Conservation (phyloP, 768 basidiomycete genomes). For the Leccinellum rugosiceps region DNA sequence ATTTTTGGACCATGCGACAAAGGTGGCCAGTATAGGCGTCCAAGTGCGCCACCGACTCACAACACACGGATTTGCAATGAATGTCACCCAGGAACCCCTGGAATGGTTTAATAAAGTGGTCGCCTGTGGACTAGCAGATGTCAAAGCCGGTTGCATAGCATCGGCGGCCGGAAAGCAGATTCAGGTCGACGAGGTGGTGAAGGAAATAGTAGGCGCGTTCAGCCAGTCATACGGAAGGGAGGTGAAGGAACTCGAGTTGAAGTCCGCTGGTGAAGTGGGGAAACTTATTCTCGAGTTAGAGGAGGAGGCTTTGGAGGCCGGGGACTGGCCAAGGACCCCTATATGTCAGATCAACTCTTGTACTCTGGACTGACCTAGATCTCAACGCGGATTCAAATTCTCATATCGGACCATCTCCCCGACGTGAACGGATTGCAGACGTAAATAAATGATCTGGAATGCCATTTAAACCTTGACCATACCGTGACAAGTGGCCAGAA, state of each 20-base stretch:
- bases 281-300: slow-evolving; percentile 48
- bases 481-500: background rate
- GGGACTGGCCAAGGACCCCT: slow-evolving; percentile 37
- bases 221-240: slow-evolving; percentile 47
- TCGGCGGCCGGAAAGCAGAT: slow-evolving; percentile 38
- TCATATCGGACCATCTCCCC: background rate
- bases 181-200: slow-evolving; percentile 49
- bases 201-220: slow-evolving; percentile 47
- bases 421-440: background rate
- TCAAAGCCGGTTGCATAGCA: slow-evolving; percentile 71
- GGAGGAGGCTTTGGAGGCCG: slow-evolving; percentile 39
- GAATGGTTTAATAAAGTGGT: slow-evolving; percentile 86
- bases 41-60: slow-evolving; percentile 94
- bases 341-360: background rate
- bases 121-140: slow-evolving; percentile 87
- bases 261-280: slow-evolving; percentile 45
- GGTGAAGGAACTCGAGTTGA: slow-evolving; percentile 42
- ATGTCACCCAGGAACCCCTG: slow-evolving; percentile 77
- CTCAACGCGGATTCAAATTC: background rate
- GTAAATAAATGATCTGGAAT: background rate
- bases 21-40: slow-evolving; percentile 94
- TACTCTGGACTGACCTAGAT: background rate
- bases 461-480: background rate
- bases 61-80: slow-evolving; percentile 92
- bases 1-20: slow-evolving; percentile 75